A percentile compares a stretch with the other conserved stretches of the same genome.
These are phyloP conservation scores for Aspergillus thermomutatus DNA, from an alignment of 2,329 filamentous ascomycete genomes.

Conservation along the genomic window DNA sequence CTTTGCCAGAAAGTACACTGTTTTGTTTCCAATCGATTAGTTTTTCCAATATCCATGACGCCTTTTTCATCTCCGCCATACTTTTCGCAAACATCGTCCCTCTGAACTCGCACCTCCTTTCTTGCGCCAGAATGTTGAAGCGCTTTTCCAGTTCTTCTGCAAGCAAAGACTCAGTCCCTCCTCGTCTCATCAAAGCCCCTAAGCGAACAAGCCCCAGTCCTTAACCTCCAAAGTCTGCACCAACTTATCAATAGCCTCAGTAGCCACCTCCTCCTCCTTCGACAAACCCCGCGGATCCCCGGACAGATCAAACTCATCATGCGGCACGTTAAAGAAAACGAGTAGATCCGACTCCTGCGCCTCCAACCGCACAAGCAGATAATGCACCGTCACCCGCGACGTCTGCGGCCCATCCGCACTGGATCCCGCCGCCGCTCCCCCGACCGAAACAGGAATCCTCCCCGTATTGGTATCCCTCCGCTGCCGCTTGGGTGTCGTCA, in stretches of 20 bases:
- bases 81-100: too few relatives aligned
- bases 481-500: slow-evolving; percentile 20
- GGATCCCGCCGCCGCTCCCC: slow-evolving; percentile 16
- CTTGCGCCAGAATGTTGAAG: not conserved
- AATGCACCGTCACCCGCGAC: slow-evolving; percentile 63
- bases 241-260: slow-evolving; percentile 45
- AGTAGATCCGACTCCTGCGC: slow-evolving; percentile 75
- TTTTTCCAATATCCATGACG: too few relatives aligned
- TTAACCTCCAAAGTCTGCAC: slow-evolving; percentile 72
- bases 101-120: too few relatives aligned
- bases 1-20: too few relatives aligned
- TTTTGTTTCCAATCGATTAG: too few relatives aligned
- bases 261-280: slow-evolving; percentile 57
- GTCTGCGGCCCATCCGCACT: slow-evolving; percentile 18
- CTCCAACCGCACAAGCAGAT: slow-evolving; percentile 74
- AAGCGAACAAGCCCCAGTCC: slow-evolving; percentile 73
- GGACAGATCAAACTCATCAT: slow-evolving; percentile 68
- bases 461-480: slow-evolving; percentile 6
- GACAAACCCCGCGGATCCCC: slow-evolving; percentile 66
- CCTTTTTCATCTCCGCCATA: too few relatives aligned
- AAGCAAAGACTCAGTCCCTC: not conserved
- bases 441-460: slow-evolving; percentile 8
- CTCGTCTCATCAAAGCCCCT: slow-evolving; percentile 1
- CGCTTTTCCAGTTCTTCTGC: not conserved
- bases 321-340: slow-evolving; percentile 83